A percentile compares a stretch with the other conserved stretches of the same genome.
Conservation (phyloP, 768 basidiomycete genomes). For the Rhizopogon vesiculosus region DNA sequence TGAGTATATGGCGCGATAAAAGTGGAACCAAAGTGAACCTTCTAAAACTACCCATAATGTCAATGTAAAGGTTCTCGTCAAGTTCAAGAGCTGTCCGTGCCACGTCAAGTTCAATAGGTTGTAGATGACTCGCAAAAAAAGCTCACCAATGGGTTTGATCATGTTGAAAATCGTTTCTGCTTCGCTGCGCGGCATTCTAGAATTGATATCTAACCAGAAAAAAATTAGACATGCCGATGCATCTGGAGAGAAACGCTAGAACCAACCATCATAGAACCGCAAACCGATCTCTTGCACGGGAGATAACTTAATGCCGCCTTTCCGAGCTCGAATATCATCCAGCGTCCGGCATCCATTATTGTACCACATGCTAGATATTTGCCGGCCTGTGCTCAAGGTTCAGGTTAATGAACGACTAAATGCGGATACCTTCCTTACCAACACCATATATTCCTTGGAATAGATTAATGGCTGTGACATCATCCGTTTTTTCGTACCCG, state of each 20-base stretch:
- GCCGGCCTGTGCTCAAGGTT: slow-evolving; percentile 42
- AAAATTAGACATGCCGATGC: not conserved
- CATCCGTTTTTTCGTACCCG: slow-evolving; percentile 59
- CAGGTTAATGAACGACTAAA: not conserved
- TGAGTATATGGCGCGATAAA: not conserved
- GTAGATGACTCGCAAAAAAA: not conserved
- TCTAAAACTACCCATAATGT: slow-evolving; percentile 92
- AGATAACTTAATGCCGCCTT: slow-evolving; percentile 57
- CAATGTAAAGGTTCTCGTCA: slow-evolving; percentile 66
- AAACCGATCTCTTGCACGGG: slow-evolving; percentile 64
- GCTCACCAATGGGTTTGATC: slow-evolving; percentile 66
- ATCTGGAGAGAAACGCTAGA: not conserved
- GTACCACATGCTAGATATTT: slow-evolving; percentile 72
- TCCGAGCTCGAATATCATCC: slow-evolving; percentile 61
- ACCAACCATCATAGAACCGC: slow-evolving; percentile 61
- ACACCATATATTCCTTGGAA: slow-evolving; percentile 88
- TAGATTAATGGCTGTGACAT: slow-evolving; percentile 46
- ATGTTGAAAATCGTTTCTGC: slow-evolving; percentile 66
- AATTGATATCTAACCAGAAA: slow-evolving; percentile 61
- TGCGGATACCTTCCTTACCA: slow-evolving; percentile 41
- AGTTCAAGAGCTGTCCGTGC: slow-evolving; percentile 54
- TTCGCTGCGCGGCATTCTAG: slow-evolving; percentile 81
- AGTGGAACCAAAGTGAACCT: slow-evolving; percentile 36
- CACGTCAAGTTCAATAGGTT: not conserved
- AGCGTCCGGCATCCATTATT: slow-evolving; percentile 71